Base-by-base conservation (phyloP, 2,329 filamentous ascomycete genomes). In the Fusarium foetens region DNA sequence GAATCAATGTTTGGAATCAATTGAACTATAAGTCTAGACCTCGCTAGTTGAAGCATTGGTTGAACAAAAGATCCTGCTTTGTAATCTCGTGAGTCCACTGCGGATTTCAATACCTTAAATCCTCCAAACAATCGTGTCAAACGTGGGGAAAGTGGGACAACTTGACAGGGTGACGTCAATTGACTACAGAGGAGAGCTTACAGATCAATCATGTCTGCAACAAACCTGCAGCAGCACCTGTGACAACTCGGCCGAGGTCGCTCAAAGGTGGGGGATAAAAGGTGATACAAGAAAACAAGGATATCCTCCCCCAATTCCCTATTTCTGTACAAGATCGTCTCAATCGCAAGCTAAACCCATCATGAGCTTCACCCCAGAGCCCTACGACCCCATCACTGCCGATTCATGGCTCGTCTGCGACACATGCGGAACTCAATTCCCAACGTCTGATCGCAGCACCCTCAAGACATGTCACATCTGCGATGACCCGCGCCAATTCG, bases 401-500 rank as follows among this genome's bases (percentile, higher is more conserved):
- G 68, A 68, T 25, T 66, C 66, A 6, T 74, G 75, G 75, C 85
- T 92, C 39, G 84, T 94, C 72, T 94, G 92, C 83, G 85, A 84
- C 13, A 87, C 91, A 9, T 94, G 92, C 79, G 92, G 91, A 27
- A 93, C 91, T 0, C 92, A 94, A 76, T 93, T 79, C 62, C 76
- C 80, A 27, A 76, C 77, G 8, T 31, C 85, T 0, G 84, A 89
- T 68, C 81, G 82, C 43, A 69, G 80, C 17, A 76, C 84, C 33
- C 81, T 90, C 46, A 85, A 82, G 59, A 86, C 84, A 8, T 94
- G 92, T 81, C 86, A 87, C 64, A 92, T 94, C 70, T 94, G 92
- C 81, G 91, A 94, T 79, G 92, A 93, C 79, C 86, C 91, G 1
- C 87, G 92, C 8, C 92, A 94, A 80, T 94, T 87, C 76, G 89